Percentiles rank a stretch among this genome's conserved stretches.
These are phyloP conservation scores for Triglochin maritima DNA, from an alignment of 106 monocot genomes.

Conservation along the genomic window DNA sequence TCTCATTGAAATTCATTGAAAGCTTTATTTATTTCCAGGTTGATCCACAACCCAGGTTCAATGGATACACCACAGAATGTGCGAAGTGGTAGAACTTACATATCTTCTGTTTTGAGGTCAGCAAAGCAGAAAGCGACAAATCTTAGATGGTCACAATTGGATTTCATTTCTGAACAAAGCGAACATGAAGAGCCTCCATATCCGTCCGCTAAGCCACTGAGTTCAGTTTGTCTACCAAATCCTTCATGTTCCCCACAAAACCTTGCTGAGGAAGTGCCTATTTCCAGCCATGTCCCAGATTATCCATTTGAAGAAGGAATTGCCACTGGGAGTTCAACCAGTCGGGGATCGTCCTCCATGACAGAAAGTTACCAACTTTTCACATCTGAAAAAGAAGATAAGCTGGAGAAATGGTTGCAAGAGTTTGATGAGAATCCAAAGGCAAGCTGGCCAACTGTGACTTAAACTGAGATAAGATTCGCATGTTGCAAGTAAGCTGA, in stretches of 20 bases:
- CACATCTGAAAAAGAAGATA: conserved; percentile 5
- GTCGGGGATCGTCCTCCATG: neutral
- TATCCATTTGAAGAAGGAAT: neutral
- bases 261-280: neutral
- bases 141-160: conserved; percentile 3
- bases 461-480: too few relatives aligned
- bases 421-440: neutral
- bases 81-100: neutral
- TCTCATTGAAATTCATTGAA: neutral
- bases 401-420: conserved; percentile 7
- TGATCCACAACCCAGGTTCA: conserved; percentile 3
- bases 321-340: neutral
- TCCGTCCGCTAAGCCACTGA: neutral
- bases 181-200: neutral
- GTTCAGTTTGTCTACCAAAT: neutral
- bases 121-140: conserved; percentile 8
- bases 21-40: neutral
- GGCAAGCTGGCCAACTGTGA: neutral
- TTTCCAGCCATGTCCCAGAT: neutral
- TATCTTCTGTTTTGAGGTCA: conserved; percentile 7
- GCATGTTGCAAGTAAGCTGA: too few relatives aligned
- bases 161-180: neutral
- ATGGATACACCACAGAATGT: neutral
- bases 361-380: conserved; percentile 2
- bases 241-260: neutral